A percentile compares a stretch with the other conserved stretches of the same genome.
These are phyloP conservation scores for Pichia membranifaciens DNA, from an alignment of 805 yeast genomes.

Conservation along the genomic window DNA sequence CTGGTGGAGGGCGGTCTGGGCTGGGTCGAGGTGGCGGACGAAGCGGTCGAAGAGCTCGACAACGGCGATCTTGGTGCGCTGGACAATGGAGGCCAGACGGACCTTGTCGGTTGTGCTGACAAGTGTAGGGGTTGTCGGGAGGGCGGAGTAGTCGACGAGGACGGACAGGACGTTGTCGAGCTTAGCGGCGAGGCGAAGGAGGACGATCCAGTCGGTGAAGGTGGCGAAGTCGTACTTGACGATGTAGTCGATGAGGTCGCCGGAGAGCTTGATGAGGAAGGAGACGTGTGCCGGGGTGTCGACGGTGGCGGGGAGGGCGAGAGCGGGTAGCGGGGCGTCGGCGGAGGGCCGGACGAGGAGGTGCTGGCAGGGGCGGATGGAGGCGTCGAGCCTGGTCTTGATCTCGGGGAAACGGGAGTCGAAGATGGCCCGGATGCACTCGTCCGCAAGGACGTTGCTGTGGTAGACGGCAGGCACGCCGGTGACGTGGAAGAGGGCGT, in stretches of 20 bases:
- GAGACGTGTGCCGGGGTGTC: slow-evolving; percentile 46
- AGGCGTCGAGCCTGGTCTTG: not conserved
- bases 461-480: slow-evolving; percentile 27
- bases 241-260: slow-evolving; percentile 59
- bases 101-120: slow-evolving; percentile 31
- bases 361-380: not conserved
- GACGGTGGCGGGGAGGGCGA: slow-evolving; percentile 9
- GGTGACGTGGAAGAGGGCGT: slow-evolving; percentile 39
- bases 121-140: not conserved
- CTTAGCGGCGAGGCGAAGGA: slow-evolving; percentile 21
- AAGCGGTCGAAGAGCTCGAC: slow-evolving; percentile 28
- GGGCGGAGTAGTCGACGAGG: slow-evolving; percentile 24
- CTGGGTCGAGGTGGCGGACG: slow-evolving; percentile 6
- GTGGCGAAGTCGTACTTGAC: slow-evolving; percentile 31
- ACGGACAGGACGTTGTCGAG: slow-evolving; percentile 29
- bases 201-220: slow-evolving; percentile 20
- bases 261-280: slow-evolving; percentile 57
- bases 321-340: not conserved
- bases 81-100: slow-evolving; percentile 29
- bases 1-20: slow-evolving; percentile 9
- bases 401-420: not conserved
- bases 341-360: not conserved
- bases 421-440: not conserved
- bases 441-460: slow-evolving; percentile 14
- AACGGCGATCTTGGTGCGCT: slow-evolving; percentile 27